Evolutionary conservation across 352 stramenopile genomes (phyloP).

Genomic region (Phytophthora rubi): DNA sequence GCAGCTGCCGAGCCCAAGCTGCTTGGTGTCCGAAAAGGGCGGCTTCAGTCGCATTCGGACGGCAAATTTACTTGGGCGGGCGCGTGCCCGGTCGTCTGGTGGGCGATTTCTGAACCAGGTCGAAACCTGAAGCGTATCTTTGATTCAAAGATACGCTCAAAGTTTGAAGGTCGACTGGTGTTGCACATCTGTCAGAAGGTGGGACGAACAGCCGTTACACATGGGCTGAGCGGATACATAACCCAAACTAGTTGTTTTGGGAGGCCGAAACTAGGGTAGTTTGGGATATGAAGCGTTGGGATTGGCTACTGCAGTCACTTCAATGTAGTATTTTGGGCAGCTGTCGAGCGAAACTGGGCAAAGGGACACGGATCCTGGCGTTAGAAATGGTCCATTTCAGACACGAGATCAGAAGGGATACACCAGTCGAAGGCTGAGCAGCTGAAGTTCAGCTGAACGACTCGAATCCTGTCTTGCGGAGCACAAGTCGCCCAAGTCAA

Average conservation of each 20-base stretch:
- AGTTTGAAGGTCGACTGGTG: slow-evolving; percentile 3
- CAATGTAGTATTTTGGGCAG: slow-evolving; percentile 17
- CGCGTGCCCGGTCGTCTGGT: background rate
- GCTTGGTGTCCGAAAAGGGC: slow-evolving; percentile 15
- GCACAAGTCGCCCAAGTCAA: background rate
- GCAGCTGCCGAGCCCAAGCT: background rate
- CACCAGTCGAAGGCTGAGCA: background rate
- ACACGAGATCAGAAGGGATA: slow-evolving; percentile 13
- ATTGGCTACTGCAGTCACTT: slow-evolving; percentile 10
- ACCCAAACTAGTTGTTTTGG: background rate
- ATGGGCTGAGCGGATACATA: slow-evolving; percentile 10
- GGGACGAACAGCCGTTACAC: slow-evolving; percentile 9
- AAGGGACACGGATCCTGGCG: background rate
- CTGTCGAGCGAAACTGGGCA: slow-evolving; percentile 12
- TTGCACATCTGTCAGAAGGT: slow-evolving; percentile 17
- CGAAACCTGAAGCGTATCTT: background rate
- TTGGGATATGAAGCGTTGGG: background rate
- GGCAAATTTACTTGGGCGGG: background rate
- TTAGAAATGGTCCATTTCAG: slow-evolving; percentile 1
- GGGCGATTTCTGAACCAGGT: background rate
- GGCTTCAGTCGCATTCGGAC: background rate
- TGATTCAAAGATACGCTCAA: too few species aligned
- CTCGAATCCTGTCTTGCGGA: background rate
- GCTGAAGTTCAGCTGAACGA: background rate
- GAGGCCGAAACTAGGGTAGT: background rate